Evolutionary conservation across 345 rosid species (phyloP), one percentile per base, ranked within the genome.

Genomic region (Physaria fendleri): DNA sequence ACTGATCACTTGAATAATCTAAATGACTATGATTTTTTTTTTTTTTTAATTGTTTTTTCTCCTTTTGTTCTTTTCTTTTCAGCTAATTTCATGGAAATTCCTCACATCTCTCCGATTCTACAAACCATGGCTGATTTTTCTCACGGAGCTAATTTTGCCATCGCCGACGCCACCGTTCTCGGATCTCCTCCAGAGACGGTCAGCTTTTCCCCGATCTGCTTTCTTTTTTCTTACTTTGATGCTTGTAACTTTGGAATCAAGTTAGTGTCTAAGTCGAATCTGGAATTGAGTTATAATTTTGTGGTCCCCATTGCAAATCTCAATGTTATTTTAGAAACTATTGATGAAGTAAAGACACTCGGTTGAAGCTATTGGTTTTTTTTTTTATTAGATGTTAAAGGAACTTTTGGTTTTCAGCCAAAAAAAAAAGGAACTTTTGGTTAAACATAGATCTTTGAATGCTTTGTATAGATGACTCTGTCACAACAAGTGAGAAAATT

Each of bases 61-160:
- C n/a, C n/a, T 4, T 21, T 4, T 3, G 9, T 6, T 18, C 1
- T 7, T 6, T 6, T 18, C 1, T 7, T 6, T 1, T 6, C 22
- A 71, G 75, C 75, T 64, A 28, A 10, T 11, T 71, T 71, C 50
- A 71, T 66, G 64, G 68, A 55, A 4, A 66, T 72, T 6, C 59
- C 76, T 34, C 40, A 6, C 2, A 40, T 60, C 35, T 25, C 72
- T 29, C 72, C 72, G 38, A 30, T 72, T 27, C 76, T 72, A 8
- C 21, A 9, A 9, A 0, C 0, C 15, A 28, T 23, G 46, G 71
- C 68, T 13, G 76, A 72, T 32, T 59, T 65, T 34, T 59, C 71
- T 30, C 76, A 65, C 60, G 72, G 76, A 13, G 72, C 76, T 45
- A 72, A 17, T n/a, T 72, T 72, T 33, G 71, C 76, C 52, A 4